Evolutionary conservation across 106 monocot species (phyloP).

Genomic region (Chionographis japonica): DNA sequence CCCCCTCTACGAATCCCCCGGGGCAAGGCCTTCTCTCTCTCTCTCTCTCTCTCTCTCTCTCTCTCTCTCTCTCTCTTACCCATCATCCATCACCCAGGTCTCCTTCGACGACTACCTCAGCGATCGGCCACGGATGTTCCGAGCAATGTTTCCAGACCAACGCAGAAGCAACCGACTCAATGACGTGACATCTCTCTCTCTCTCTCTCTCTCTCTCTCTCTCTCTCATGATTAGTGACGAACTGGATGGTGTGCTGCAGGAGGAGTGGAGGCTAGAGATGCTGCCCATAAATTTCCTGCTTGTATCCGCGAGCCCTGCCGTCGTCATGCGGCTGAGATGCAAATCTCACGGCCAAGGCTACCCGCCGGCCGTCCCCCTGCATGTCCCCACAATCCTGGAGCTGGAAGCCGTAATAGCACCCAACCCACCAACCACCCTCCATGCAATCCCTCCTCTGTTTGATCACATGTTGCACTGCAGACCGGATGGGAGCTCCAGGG

Average conservation of each 20-base stretch:
- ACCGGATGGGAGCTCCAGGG: constrained; percentile 83
- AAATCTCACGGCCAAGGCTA: constrained; percentile 21
- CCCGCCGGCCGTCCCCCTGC: constrained; percentile 26
- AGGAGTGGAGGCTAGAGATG: constrained; percentile 80
- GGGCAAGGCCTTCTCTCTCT: not conserved
- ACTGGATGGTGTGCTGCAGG: constrained; percentile 25
- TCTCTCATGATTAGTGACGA: no score
- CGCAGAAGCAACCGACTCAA: constrained; percentile 47
- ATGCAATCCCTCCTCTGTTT: no score
- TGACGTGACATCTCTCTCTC: no score
- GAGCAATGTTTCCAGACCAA: constrained; percentile 76
- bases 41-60: not conserved
- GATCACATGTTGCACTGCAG: constrained; percentile 14
- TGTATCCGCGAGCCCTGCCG: constrained; percentile 47
- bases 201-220: no score
- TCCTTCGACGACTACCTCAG: constrained; percentile 72
- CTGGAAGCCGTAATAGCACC: constrained; percentile 49
- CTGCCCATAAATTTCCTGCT: constrained; percentile 70
- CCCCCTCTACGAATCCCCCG: constrained; percentile 28
- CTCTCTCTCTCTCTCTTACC: not conserved
- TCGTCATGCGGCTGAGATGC: constrained; percentile 54
- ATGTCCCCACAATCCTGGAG: constrained; percentile 42
- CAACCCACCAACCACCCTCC: not conserved
- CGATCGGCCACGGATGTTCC: constrained; percentile 51
- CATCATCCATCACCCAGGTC: constrained; percentile 24